Evolutionary conservation across 352 stramenopile genomes (phyloP).

Genomic region (Pythium pyrilobum): DNA sequence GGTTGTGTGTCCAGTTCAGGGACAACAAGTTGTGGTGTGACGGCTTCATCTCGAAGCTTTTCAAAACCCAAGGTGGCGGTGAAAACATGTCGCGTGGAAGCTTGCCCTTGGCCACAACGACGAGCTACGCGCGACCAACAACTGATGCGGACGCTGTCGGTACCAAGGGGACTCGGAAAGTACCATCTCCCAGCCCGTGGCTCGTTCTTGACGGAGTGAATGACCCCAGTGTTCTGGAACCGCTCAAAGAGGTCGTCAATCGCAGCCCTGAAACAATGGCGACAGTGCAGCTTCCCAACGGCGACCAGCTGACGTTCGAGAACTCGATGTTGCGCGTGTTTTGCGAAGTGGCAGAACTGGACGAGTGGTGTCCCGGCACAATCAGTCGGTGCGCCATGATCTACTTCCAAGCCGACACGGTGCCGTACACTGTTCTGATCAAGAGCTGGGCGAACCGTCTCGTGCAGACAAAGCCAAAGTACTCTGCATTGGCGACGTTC

Average conservation of each 20-base stretch:
- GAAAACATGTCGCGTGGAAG: background rate
- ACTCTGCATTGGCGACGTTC: constrained; percentile 18
- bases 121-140: no score
- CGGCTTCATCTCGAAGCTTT: constrained; percentile 50
- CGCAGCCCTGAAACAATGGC: constrained; percentile 9
- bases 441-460: constrained; percentile 48
- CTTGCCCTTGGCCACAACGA: no score
- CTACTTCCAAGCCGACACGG: constrained; percentile 43
- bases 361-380: constrained; percentile 45
- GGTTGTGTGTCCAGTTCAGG: constrained; percentile 24
- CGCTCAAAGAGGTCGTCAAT: constrained; percentile 29
- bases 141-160: no score
- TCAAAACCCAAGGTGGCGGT: constrained; percentile 38
- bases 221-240: constrained; percentile 29
- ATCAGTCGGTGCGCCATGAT: constrained; percentile 52
- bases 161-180: no score
- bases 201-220: constrained; percentile 54
- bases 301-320: constrained; percentile 42
- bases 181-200: constrained; percentile 32
- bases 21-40: constrained; percentile 44
- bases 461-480: constrained; percentile 14
- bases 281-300: constrained; percentile 39
- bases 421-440: constrained; percentile 59
- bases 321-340: constrained; percentile 41
- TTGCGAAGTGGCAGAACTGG: constrained; percentile 44